Conservation (phyloP, 352 stramenopile species). For the Phytophthora crassamura region DNA sequence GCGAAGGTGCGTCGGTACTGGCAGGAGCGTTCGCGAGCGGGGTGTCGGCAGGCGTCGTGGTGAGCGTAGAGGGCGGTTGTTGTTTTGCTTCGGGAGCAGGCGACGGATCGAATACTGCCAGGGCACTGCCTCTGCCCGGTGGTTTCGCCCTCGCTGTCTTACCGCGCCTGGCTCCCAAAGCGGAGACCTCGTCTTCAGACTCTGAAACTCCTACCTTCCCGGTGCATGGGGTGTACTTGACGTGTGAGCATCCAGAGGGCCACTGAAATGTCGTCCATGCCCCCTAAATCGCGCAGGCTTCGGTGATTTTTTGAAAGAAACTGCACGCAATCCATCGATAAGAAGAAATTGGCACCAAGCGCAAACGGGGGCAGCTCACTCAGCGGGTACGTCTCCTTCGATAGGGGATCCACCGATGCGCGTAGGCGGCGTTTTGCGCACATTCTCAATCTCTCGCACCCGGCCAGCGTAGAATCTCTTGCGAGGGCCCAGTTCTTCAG, state of each 20-base stretch:
- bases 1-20: no score
- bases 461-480: conserved; percentile 15
- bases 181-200: no score
- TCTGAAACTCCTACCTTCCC: not conserved
- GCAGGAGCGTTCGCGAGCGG: no score
- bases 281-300: conserved; percentile 34
- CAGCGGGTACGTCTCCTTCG: conserved; percentile 32
- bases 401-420: conserved; percentile 24
- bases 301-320: conserved; percentile 46
- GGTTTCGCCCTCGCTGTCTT: no score
- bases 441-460: conserved; percentile 4
- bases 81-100: no score
- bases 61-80: no score
- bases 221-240: conserved; percentile 47
- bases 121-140: no score
- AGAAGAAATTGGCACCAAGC: conserved; percentile 45
- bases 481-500: conserved; percentile 10
- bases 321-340: conserved; percentile 47
- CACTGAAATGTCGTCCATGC: conserved; percentile 62
- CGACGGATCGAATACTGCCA: no score
- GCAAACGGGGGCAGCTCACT: conserved; percentile 44
- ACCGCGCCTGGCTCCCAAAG: no score
- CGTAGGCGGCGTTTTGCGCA: conserved; percentile 15
- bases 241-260: conserved; percentile 56
- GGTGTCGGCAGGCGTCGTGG: no score